Evolutionary conservation across 495 filamentous ascomycete genomes (phyloP).

Genomic region (Antarctomyces pellizariae): DNA sequence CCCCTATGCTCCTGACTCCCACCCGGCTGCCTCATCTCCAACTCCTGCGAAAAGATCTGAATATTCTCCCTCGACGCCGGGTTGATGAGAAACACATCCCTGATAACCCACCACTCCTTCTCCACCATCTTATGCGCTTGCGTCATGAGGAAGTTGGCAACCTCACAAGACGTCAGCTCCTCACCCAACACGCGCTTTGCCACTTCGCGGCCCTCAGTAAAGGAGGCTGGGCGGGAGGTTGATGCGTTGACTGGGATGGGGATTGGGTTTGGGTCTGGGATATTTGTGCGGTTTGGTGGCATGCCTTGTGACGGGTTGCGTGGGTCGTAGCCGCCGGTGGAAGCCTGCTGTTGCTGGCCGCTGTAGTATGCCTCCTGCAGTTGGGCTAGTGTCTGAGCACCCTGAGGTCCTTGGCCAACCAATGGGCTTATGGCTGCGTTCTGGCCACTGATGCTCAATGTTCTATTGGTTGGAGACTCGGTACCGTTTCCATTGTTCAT

Average conservation of each 20-base stretch:
- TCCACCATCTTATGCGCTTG: slow-evolving; percentile 37
- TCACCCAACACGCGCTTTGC: slow-evolving; percentile 19
- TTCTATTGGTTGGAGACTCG: slow-evolving; percentile 20
- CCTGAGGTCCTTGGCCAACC: slow-evolving; percentile 20
- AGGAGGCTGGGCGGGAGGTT: slow-evolving; percentile 10
- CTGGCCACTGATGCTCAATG: slow-evolving; percentile 19
- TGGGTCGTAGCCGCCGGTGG: slow-evolving; percentile 13
- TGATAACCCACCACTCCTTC: slow-evolving; percentile 39
- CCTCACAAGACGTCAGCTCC: slow-evolving; percentile 35
- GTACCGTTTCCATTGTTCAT: slow-evolving; percentile 21
- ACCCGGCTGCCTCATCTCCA: slow-evolving; percentile 15
- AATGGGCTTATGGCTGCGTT: slow-evolving; percentile 20
- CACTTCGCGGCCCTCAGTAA: slow-evolving; percentile 12
- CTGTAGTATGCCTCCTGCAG: slow-evolving; percentile 1
- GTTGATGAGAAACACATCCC: slow-evolving; percentile 29
- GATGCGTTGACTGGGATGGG: slow-evolving; percentile 9
- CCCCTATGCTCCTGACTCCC: slow-evolving; percentile 2
- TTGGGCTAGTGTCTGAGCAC: slow-evolving; percentile 4
- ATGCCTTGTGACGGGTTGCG: slow-evolving; percentile 13
- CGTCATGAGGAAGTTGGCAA: slow-evolving; percentile 31
- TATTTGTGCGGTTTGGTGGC: slow-evolving; percentile 8
- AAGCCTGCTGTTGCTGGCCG: slow-evolving; percentile 5
- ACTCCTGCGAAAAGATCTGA: slow-evolving; percentile 20
- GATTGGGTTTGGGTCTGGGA: slow-evolving; percentile 6
- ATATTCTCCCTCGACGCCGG: slow-evolving; percentile 23